Conservation (phyloP, 2,329 filamentous ascomycete species). For the Cadophora malorum region DNA sequence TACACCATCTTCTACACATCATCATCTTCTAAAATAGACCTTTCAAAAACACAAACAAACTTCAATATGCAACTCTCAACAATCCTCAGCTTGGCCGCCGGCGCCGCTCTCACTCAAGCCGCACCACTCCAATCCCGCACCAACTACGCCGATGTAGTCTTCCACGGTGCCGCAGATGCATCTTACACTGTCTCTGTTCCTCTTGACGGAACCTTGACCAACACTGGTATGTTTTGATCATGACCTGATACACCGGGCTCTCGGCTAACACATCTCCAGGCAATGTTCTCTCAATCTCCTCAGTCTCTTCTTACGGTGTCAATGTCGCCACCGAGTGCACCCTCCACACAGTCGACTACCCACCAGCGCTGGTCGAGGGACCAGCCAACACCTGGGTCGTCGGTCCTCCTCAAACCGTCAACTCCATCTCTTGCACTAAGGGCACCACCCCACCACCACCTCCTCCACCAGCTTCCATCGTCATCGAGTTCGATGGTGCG, state of each 20-base stretch:
- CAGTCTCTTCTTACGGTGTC: conserved; percentile 30
- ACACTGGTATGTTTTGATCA: conserved; percentile 28
- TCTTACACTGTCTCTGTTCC: conserved; percentile 35
- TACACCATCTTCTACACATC: not conserved
- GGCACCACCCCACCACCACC: conserved; percentile 7
- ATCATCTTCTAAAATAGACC: too few species aligned
- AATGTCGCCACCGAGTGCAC: conserved; percentile 34
- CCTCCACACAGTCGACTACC: conserved; percentile 38
- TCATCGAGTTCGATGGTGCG: conserved; percentile 40
- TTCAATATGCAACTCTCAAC: conserved; percentile 23
- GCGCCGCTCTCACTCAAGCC: conserved; percentile 31
- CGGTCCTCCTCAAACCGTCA: conserved; percentile 40
- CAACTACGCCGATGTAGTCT: conserved; percentile 26
- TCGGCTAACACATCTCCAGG: conserved; percentile 28
- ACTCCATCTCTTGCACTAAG: conserved; percentile 34
- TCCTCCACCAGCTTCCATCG: conserved; percentile 25
- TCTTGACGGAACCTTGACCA: conserved; percentile 30
- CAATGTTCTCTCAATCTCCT: conserved; percentile 40
- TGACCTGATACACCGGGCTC: not conserved
- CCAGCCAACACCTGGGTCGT: conserved; percentile 36
- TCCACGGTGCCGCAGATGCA: conserved; percentile 40
- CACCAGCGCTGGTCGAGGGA: conserved; percentile 37
- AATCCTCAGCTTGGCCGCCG: conserved; percentile 25
- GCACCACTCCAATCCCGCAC: conserved; percentile 27
- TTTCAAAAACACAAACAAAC: not conserved